A percentile compares a stretch with the other conserved stretches of the same genome.
phyloP scores from a whole-genome alignment of 225 moss, liverwort and hornwort species.

The Ulota crispa region DNA sequence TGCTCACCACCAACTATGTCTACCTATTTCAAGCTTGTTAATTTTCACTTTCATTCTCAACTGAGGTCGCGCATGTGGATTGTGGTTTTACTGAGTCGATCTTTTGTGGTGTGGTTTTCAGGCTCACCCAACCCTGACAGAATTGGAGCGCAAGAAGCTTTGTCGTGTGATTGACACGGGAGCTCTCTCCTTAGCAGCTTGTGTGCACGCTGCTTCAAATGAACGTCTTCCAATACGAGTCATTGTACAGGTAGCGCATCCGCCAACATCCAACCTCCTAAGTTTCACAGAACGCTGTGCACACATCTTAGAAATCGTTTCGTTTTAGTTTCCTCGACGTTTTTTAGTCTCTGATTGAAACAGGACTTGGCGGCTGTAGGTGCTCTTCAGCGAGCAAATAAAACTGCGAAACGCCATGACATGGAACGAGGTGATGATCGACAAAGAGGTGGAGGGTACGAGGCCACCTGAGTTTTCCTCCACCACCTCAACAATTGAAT shows the following conservation, averaged over 20 bases:
- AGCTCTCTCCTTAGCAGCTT: constrained; percentile 45
- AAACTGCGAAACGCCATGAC: constrained; percentile 52
- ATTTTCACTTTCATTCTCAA: background rate
- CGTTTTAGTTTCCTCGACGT: background rate
- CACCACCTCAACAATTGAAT: constrained; percentile 39
- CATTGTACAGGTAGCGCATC: constrained; percentile 45
- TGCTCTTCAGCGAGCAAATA: constrained; percentile 53
- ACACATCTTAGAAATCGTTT: background rate
- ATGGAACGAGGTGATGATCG: constrained; percentile 47
- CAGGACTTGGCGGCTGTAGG: constrained; percentile 26
- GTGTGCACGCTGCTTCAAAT: constrained; percentile 50
- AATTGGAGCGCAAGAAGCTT: constrained; percentile 51
- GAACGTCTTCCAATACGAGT: constrained; percentile 54
- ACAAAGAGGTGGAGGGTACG: constrained; percentile 37
- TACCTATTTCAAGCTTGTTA: background rate
- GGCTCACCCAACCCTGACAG: constrained; percentile 48
- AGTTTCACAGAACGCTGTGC: background rate
- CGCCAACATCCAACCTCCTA: background rate
- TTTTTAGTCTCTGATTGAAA: background rate
- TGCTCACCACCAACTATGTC: background rate
- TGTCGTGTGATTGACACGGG: constrained; percentile 49
- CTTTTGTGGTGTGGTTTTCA: constrained; percentile 15
- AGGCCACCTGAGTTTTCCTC: constrained; percentile 33
- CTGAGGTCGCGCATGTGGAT: background rate
- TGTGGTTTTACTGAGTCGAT: background rate